Evolutionary conservation across 768 basidiomycete species (phyloP).

Genomic region (Pisolithus tinctorius): DNA sequence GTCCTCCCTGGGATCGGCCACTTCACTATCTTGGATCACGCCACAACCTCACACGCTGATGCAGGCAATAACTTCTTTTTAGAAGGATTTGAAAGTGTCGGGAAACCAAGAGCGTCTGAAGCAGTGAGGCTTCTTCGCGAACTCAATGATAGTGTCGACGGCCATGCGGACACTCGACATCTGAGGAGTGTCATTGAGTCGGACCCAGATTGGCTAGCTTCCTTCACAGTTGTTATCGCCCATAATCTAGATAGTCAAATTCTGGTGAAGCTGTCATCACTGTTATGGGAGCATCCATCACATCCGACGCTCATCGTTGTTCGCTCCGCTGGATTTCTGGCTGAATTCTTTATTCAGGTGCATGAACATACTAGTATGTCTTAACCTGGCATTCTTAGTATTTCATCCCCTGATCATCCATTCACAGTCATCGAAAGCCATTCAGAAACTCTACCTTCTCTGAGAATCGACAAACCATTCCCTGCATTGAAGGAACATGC

Average conservation of each 20-base stretch:
- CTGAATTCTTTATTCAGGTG: constrained; percentile 83
- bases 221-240: constrained; percentile 76
- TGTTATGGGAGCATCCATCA: constrained; percentile 61
- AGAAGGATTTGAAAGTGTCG: constrained; percentile 66
- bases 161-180: constrained; percentile 50
- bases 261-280: constrained; percentile 51
- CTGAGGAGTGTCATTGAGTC: constrained; percentile 51
- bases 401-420: neutral
- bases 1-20: constrained; percentile 95
- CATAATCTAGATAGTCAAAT: constrained; percentile 64
- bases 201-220: constrained; percentile 46
- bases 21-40: constrained; percentile 83
- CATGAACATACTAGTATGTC: constrained; percentile 77
- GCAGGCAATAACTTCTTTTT: constrained; percentile 98
- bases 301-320: constrained; percentile 70
- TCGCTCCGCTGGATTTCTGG: constrained; percentile 83
- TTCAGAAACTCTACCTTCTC: constrained; percentile 63
- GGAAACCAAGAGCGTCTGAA: constrained; percentile 73
- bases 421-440: constrained; percentile 80
- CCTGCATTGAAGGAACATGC: constrained; percentile 73
- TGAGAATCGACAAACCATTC: constrained; percentile 89
- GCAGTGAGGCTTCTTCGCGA: constrained; percentile 71
- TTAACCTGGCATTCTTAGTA: neutral
- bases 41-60: constrained; percentile 58
- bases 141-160: constrained; percentile 83